Base-by-base conservation (phyloP, 2,329 filamentous ascomycete species). In the Chrysoporthe austroafricana region DNA sequence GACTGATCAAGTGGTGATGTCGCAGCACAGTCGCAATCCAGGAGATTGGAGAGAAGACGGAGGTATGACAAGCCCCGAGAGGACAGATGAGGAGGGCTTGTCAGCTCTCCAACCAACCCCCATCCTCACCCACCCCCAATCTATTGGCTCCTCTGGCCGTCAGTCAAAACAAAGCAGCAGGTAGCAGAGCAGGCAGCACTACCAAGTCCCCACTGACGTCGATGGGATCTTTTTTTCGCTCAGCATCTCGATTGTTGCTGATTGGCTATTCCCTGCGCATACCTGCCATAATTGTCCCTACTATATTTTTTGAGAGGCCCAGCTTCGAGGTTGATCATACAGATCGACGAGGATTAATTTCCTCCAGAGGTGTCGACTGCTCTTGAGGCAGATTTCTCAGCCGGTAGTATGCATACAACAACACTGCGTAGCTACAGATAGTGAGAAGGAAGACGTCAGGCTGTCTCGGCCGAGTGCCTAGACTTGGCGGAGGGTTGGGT, bases 201-300 rank as follows among this genome's bases (percentile, higher is more conserved):
- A 57, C 54, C 18, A 39, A 11, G 32, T 7, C 18, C 54, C 44
- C 16, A 57, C n/a, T 63, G 61, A 63, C 61, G 61, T 63, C 48
- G 61, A n/a, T n/a, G 61, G 61, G 16, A 7, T 57, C 39, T 39
- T 14, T 39, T 14, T 39, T 21, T 39, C 18, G 16, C 54, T 21
- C 7, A 57, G 32, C 54, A 57, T 39, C 13, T 16, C 32, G 21
- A 54, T 16, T 16, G 14, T 16, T 14, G 50, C 11, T 34, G 50
- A 34, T 54, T 54, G 4, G 50, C 50, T 54, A 34, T 13, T 13
- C 16, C 13, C 21, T 34, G 7, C 4, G 1, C 7, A 26, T 26
- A 32, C 9, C 48, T 16, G 21, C 50, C 5, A 54, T 6, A 52
- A 3, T 14, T 32, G 21, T 4, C n/a, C 48, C 26, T 21, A 6